Conservation (phyloP, 331 rosid species). For the Dryas integrifolia region DNA sequence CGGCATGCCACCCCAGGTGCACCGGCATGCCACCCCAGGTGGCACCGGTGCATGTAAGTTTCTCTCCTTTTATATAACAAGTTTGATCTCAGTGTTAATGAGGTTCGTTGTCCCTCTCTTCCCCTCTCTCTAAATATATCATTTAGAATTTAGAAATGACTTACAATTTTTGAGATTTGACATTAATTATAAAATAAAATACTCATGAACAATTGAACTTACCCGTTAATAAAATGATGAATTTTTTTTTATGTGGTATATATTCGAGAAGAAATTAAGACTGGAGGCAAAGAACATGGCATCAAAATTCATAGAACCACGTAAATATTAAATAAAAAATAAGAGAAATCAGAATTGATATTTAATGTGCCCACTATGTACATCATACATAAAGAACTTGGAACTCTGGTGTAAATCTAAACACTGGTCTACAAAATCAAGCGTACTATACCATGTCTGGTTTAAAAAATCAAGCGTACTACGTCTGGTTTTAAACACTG, state of each 20-base stretch:
- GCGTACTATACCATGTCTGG: no score
- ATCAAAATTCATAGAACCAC: neutral
- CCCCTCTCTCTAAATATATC: neutral
- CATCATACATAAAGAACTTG: slow-evolving; percentile 3
- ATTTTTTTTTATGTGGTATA: no score
- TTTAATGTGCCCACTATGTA: neutral
- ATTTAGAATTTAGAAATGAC: neutral
- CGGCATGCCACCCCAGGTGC: no score
- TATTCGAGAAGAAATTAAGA: no score
- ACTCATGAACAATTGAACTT: no score
- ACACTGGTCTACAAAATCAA: neutral
- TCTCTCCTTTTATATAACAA: no score
- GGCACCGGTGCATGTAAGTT: no score
- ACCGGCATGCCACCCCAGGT: no score
- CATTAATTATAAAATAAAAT: no score
- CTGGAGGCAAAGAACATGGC: neutral
- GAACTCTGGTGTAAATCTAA: neutral
- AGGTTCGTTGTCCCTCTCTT: neutral
- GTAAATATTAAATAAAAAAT: neutral
- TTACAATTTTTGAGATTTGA: no score
- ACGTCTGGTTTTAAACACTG: no score
- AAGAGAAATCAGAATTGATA: neutral
- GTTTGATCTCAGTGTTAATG: neutral
- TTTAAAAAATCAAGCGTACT: neutral
- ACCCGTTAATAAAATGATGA: no score